These are phyloP conservation scores for Polytrichum formosum DNA, from an alignment of 225 moss, liverwort and hornwort genomes.

Conservation along the genomic window DNA sequence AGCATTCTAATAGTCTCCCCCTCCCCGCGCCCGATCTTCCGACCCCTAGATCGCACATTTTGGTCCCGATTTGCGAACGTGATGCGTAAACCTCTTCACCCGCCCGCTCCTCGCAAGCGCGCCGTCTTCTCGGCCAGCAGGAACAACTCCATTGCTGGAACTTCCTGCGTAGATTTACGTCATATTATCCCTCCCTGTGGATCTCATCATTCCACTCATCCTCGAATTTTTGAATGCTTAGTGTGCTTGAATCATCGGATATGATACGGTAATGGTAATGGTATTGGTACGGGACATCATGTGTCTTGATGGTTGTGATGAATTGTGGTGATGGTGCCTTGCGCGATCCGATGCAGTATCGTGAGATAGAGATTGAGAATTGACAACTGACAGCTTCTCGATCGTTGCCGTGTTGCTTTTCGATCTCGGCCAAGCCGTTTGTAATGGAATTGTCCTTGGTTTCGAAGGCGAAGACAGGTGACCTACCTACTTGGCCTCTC, in stretches of 20 bases:
- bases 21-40: conserved; percentile 3
- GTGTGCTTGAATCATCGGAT: conserved; percentile 20
- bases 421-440: conserved; percentile 4
- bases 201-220: neutral
- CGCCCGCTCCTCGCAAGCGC: neutral
- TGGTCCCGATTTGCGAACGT: conserved; percentile 14
- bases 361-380: neutral
- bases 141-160: conserved; percentile 10
- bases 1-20: neutral
- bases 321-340: conserved; percentile 10
- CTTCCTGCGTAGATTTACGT: conserved; percentile 6
- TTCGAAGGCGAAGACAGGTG: conserved; percentile 60
- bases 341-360: conserved; percentile 13
- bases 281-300: conserved; percentile 9
- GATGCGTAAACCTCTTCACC: conserved; percentile 34
- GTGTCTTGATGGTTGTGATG: conserved; percentile 12
- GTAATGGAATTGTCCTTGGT: conserved; percentile 59
- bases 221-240: neutral
- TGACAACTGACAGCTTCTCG: neutral
- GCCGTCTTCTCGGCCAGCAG: neutral
- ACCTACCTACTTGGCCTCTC: too few relatives aligned
- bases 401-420: neutral
- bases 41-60: conserved; percentile 20
- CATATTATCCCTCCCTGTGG: conserved; percentile 9
- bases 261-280: conserved; percentile 13